Percentiles rank a stretch among this genome's conserved stretches.
Conservation (phyloP, 768 basidiomycete species). For the Chalciporus chontae region DNA sequence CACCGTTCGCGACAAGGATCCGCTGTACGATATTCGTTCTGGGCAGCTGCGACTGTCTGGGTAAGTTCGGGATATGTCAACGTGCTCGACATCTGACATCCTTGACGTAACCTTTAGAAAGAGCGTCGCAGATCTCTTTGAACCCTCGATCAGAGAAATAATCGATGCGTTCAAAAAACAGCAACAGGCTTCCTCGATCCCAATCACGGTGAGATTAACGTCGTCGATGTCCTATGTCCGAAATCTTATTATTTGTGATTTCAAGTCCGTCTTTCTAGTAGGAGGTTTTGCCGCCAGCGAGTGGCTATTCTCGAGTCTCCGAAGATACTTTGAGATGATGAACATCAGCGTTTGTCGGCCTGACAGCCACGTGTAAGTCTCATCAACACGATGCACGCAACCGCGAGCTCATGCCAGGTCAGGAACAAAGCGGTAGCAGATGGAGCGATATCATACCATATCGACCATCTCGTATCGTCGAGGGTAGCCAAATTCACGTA, state of each 20-base stretch:
- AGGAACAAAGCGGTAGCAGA: constrained; percentile 53
- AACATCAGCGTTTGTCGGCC: constrained; percentile 47
- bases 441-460: constrained; percentile 40
- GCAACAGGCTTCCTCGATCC: constrained; percentile 25
- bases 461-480: constrained; percentile 47
- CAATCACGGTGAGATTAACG: constrained; percentile 30
- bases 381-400: not conserved
- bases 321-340: constrained; percentile 33
- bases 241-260: not conserved
- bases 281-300: constrained; percentile 53
- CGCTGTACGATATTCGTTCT: constrained; percentile 34
- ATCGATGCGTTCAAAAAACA: constrained; percentile 35
- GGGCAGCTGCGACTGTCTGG: constrained; percentile 39
- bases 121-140: constrained; percentile 42
- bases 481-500: constrained; percentile 49
- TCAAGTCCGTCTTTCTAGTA: constrained; percentile 44
- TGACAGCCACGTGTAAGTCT: constrained; percentile 51
- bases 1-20: constrained; percentile 37
- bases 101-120: constrained; percentile 21
- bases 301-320: constrained; percentile 44
- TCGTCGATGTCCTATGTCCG: not conserved
- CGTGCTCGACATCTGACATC: not conserved
- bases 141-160: constrained; percentile 39
- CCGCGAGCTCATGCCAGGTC: constrained; percentile 11
- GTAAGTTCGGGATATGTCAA: constrained; percentile 16